These are phyloP conservation scores for Pythium volutum DNA, from an alignment of 352 stramenopile genomes.

Conservation along the genomic window DNA sequence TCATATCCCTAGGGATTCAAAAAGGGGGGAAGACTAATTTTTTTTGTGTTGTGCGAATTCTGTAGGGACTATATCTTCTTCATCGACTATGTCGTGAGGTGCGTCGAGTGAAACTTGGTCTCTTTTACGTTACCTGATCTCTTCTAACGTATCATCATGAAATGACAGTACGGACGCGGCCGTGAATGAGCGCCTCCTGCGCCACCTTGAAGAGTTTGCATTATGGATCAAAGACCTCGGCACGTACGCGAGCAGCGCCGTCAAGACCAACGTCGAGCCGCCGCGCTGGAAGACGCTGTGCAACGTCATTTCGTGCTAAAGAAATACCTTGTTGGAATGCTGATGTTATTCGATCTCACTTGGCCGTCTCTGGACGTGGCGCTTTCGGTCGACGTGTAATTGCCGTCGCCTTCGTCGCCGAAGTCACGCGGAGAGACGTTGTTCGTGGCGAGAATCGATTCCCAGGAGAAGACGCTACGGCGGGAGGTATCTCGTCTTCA, in stretches of 20 bases:
- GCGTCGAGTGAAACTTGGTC: slow-evolving; percentile 8
- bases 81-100: slow-evolving; percentile 67
- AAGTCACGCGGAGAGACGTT: background rate
- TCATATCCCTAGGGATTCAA: background rate
- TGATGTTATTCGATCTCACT: no score
- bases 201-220: slow-evolving; percentile 69
- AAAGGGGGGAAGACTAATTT: background rate
- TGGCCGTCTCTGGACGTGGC: background rate
- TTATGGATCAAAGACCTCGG: slow-evolving; percentile 76
- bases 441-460: slow-evolving; percentile 5
- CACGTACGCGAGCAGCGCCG: slow-evolving; percentile 59
- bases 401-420: background rate
- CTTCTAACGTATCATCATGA: background rate
- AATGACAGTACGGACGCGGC: slow-evolving; percentile 22
- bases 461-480: background rate
- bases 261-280: slow-evolving; percentile 61
- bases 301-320: slow-evolving; percentile 61
- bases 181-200: slow-evolving; percentile 51
- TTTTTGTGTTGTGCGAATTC: background rate
- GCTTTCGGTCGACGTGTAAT: background rate
- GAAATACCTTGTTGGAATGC: background rate
- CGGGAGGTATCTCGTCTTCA: background rate
- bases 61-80: slow-evolving; percentile 81
- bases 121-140: background rate
- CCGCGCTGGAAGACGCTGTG: slow-evolving; percentile 66